phyloP scores from a whole-genome alignment of 331 rosid genomes.

The Malus hybrid region DNA sequence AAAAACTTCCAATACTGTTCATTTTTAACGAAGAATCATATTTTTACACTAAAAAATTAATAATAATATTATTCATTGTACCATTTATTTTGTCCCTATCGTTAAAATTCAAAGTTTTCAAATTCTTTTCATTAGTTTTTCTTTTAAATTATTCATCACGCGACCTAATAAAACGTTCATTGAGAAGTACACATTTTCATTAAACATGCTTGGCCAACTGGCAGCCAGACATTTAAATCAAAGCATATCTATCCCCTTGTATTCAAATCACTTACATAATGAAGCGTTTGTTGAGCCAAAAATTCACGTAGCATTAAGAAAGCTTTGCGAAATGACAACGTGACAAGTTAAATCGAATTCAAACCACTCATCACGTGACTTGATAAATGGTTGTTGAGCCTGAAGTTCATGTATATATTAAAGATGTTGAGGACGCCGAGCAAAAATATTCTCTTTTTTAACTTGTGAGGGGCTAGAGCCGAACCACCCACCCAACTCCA shows the following conservation, averaged over 20 bases:
- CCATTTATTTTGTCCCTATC: rapidly evolving
- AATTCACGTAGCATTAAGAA: not conserved
- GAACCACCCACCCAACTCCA: conserved; percentile 1
- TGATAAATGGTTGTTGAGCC: too few species aligned
- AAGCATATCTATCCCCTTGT: not conserved
- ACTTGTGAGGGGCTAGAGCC: not conserved
- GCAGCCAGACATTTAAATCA: too few species aligned
- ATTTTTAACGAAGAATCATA: too few species aligned
- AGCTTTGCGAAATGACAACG: not conserved
- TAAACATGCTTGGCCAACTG: not conserved
- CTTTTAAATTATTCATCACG: not conserved
- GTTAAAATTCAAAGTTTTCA: too few species aligned
- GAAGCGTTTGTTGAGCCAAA: not conserved
- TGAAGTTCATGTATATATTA: not conserved
- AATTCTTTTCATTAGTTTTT: rapidly evolving
- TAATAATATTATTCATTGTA: rapidly evolving
- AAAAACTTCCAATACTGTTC: too few species aligned
- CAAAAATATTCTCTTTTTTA: not conserved
- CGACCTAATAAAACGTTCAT: too few species aligned
- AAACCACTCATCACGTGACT: not conserved
- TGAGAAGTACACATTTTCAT: too few species aligned
- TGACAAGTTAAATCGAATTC: not conserved
- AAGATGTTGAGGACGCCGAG: not conserved
- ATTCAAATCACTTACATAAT: not conserved
- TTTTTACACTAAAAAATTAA: too few species aligned